A percentile compares a stretch with the other conserved stretches of the same genome.
These are phyloP conservation scores for Globisporangium parvum DNA, from an alignment of 352 stramenopile genomes.

Conservation along the genomic window DNA sequence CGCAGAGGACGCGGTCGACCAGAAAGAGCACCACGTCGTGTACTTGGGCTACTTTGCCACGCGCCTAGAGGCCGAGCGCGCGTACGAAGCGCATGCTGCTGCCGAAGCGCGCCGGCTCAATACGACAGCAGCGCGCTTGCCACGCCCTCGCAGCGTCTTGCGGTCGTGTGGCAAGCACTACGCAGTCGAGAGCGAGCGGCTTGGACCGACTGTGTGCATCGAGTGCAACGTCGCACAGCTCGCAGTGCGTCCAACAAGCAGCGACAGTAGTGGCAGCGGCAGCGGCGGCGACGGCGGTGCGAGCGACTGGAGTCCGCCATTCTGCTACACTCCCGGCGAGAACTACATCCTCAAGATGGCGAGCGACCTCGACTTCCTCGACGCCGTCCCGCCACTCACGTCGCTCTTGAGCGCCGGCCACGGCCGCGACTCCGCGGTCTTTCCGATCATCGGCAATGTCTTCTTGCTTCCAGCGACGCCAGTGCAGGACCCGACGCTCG, in stretches of 20 bases:
- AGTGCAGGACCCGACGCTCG: constrained; percentile 52
- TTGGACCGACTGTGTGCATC: constrained; percentile 64
- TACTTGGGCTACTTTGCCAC: constrained; percentile 71
- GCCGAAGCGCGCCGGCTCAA: constrained; percentile 60
- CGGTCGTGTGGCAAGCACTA: constrained; percentile 78
- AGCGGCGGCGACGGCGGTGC: not conserved
- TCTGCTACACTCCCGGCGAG: constrained; percentile 44
- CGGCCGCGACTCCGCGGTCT: constrained; percentile 23
- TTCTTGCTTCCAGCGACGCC: constrained; percentile 62
- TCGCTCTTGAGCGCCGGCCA: constrained; percentile 30
- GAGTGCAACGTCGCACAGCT: constrained; percentile 64
- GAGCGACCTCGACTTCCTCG: constrained; percentile 67
- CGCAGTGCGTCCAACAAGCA: constrained; percentile 19
- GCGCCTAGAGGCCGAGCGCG: constrained; percentile 55
- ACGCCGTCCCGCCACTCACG: constrained; percentile 44
- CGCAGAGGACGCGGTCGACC: constrained; percentile 41
- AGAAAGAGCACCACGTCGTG: constrained; percentile 50
- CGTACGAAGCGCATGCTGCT: constrained; percentile 60
- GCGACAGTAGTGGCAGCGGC: not conserved
- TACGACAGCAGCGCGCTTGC: constrained; percentile 50
- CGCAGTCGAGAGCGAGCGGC: constrained; percentile 68
- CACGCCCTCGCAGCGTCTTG: constrained; percentile 50
- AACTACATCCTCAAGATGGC: constrained; percentile 82
- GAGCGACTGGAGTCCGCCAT: constrained; percentile 58
- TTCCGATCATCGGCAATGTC: constrained; percentile 63